phyloP scores from a whole-genome alignment of 2,329 filamentous ascomycete species.

The Cercospora sp. region DNA sequence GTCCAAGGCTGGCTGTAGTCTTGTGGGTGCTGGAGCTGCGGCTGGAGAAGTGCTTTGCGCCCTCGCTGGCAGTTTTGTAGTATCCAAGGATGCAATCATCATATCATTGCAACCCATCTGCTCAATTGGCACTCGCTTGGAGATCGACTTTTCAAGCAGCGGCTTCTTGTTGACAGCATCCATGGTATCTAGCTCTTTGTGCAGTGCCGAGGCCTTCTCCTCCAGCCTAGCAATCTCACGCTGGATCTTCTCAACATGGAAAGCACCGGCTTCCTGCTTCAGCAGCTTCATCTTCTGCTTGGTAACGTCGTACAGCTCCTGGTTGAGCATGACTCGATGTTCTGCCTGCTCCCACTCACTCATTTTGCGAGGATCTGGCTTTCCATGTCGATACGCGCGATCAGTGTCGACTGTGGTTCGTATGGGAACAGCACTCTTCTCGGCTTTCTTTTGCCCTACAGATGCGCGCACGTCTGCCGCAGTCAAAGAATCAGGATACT shows the following conservation, averaged over 20 bases:
- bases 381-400: conserved; percentile 20
- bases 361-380: conserved; percentile 21
- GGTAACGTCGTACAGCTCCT: conserved; percentile 20
- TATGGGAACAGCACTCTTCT: background rate
- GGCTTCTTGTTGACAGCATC: conserved; percentile 8
- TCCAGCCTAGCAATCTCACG: conserved; percentile 30
- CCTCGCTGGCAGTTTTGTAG: conserved; percentile 2
- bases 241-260: conserved; percentile 34
- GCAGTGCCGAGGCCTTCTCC: conserved; percentile 9
- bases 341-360: conserved; percentile 31
- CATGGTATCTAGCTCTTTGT: conserved; percentile 13
- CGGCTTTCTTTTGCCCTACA: conserved; percentile 40
- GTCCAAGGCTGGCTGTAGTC: conserved; percentile 29
- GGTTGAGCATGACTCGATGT: conserved; percentile 23
- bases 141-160: background rate
- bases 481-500: conserved; percentile 45
- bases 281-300: conserved; percentile 23
- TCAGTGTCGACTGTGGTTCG: background rate
- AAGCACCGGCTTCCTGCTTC: conserved; percentile 20
- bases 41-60: conserved; percentile 5
- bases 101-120: conserved; percentile 10
- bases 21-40: conserved; percentile 1
- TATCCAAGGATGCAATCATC: background rate
- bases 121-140: conserved; percentile 2
- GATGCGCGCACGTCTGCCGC: conserved; percentile 46